These are phyloP conservation scores for Verticillium tricorpus DNA, from an alignment of 2,329 filamentous ascomycete species.

Conservation along the genomic window DNA sequence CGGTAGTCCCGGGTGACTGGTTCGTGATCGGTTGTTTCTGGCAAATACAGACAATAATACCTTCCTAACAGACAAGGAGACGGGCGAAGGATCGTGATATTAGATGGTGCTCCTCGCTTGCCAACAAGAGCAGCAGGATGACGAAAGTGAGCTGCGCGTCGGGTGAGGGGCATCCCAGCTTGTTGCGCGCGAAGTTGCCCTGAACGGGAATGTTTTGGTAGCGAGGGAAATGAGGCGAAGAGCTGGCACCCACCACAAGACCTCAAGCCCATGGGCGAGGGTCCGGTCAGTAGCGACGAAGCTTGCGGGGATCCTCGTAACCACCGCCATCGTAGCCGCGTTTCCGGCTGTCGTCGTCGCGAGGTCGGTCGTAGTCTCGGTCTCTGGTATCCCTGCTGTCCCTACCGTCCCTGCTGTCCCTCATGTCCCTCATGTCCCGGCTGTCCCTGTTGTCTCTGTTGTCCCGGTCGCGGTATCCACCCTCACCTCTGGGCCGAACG, in stretches of 20 bases:
- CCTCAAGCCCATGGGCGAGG: conserved; percentile 10
- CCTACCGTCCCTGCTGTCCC: conserved; percentile 22
- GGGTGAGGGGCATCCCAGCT: neutral
- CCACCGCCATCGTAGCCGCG: conserved; percentile 72
- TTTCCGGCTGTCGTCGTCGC: conserved; percentile 58
- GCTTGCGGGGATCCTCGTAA: conserved; percentile 72
- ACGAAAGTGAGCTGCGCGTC: neutral
- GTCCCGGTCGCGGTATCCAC: conserved; percentile 40
- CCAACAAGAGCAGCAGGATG: neutral
- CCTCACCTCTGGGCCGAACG: conserved; percentile 61
- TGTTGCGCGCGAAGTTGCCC: neutral
- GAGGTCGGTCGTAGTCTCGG: conserved; percentile 48
- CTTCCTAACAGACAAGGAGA: neutral
- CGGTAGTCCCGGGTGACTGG: neutral
- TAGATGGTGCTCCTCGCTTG: neutral
- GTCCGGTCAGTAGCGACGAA: conserved; percentile 57
- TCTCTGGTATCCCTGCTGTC: conserved; percentile 32
- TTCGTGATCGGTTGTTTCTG: neutral
- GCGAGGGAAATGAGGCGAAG: conserved; percentile 10
- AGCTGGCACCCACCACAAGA: conserved; percentile 37
- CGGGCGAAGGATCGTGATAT: neutral
- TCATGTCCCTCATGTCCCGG: conserved; percentile 26
- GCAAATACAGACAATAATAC: conserved; percentile 6
- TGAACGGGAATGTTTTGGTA: neutral
- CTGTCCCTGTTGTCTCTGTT: conserved; percentile 28